Percentiles rank a stretch among this genome's conserved stretches.
These are phyloP conservation scores for Coelastrella sp. DNA, from an alignment of 139 green algal species.

Conservation along the genomic window DNA sequence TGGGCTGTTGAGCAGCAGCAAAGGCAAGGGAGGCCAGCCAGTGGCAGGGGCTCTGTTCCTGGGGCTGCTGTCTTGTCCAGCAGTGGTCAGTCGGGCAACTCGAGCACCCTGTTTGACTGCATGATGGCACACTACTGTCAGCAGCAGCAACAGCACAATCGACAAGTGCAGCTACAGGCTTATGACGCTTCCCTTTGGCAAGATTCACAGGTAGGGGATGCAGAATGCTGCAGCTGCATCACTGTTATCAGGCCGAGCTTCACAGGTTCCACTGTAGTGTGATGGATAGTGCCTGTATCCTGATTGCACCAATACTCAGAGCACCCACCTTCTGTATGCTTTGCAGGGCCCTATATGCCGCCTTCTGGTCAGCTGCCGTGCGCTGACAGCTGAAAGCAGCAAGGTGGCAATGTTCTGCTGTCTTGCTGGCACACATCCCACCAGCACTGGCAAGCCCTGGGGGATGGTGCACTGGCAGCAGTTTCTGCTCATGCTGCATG, in stretches of 20 bases:
- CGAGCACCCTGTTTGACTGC: conserved; percentile 30
- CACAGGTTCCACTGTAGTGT: too few relatives aligned
- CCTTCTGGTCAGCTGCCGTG: conserved; percentile 32
- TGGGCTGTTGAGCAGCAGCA: conserved; percentile 5
- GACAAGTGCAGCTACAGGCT: not conserved
- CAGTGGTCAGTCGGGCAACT: not conserved
- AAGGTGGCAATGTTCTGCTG: conserved; percentile 47
- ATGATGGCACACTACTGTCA: conserved; percentile 43
- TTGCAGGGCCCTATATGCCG: conserved; percentile 42
- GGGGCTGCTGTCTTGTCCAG: not conserved
- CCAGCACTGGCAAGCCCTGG: conserved; percentile 1
- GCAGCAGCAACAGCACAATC: conserved; percentile 17
- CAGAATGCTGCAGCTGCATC: too few relatives aligned
- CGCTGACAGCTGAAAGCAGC: not conserved
- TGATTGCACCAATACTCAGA: not conserved
- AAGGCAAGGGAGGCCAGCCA: not conserved
- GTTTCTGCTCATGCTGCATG: conserved; percentile 41
- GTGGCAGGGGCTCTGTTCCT: not conserved
- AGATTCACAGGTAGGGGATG: conserved; percentile 45
- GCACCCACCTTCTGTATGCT: not conserved
- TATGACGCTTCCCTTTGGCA: conserved; percentile 39
- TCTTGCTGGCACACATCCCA: conserved; percentile 6
- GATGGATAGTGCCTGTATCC: not conserved
- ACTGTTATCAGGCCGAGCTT: too few relatives aligned
- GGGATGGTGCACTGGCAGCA: conserved; percentile 33